Conservation (phyloP, 148 eudicot species). For the Chenopodium berlandieri region DNA sequence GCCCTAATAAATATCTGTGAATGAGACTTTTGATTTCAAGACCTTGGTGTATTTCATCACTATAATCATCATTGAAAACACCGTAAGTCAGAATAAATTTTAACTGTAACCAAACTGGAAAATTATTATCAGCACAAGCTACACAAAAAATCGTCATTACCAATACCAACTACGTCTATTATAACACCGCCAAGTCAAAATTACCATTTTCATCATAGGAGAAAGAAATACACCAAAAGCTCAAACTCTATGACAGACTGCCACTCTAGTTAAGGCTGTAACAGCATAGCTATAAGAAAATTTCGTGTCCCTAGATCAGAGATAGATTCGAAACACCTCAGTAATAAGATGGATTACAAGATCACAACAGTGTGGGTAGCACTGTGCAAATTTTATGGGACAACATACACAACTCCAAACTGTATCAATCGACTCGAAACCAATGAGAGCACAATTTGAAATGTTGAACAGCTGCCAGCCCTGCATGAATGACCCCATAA, state of each 20-base stretch:
- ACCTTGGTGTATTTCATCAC: too few species aligned
- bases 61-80: too few species aligned
- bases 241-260: not conserved
- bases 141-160: not conserved
- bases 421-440: not conserved
- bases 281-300: not conserved
- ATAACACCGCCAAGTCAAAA: not conserved
- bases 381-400: not conserved
- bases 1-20: too few species aligned
- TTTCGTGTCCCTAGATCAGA: not conserved
- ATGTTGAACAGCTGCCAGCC: not conserved
- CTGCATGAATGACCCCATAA: not conserved
- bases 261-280: not conserved
- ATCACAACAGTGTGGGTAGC: not conserved
- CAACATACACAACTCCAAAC: constrained; percentile 4
- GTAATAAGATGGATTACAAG: not conserved
- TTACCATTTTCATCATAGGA: not conserved
- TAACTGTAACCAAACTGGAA: not conserved
- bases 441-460: not conserved
- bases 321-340: not conserved
- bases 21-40: too few species aligned
- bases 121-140: not conserved
- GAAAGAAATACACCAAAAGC: not conserved
- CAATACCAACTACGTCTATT: not conserved
- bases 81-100: too few species aligned